Base-by-base conservation (phyloP, 768 basidiomycete genomes). In the Exidia glandulosa region DNA sequence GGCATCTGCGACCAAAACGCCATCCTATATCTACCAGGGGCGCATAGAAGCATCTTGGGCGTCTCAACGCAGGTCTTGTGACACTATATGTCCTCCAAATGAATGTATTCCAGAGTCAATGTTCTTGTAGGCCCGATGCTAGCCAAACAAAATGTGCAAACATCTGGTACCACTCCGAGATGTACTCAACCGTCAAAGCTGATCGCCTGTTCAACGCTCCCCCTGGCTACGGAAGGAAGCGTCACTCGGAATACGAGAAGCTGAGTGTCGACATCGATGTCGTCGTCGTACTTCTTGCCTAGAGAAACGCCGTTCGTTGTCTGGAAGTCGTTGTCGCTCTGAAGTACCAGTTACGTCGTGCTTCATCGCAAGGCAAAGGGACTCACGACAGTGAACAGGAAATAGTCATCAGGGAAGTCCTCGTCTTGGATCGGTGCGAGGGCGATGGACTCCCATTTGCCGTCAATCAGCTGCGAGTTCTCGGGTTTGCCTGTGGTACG, bases 391-490 rank as follows among this genome's bases (percentile, higher is more conserved):
- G 80, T 80, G 72, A 86, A 83, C 36, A 87, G 69, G 75, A 87
- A 87, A 66, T 79, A 86, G 65, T 87, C 86, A 62, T 87, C 71
- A 0, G 85, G 86, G 68, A 72, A 77, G 1, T 63, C 68, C 1
- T 74, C 69, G 61, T 83, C 83, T 12, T 74, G 66, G 25, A 77
- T 77, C 0, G 84, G 78, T 2, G 80, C 84, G 6, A 87, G 72
- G 7, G 83, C 80, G 14, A 85, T 72, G 1, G 80, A 82, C 65
- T 87, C 86, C 83, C 84, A 87, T 70, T 87, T 87, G 0, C 77
- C 79, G 61, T 78, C 77, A 56, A 87, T 78, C n/a, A 85, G 73
- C 0, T 77, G 80, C 33, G 72, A 62, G 62, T 84, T 79, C 58
- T 75, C 69, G 3, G 79, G 79, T 32, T 75, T 70, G 58, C 76